Evolutionary conservation across 352 stramenopile genomes (phyloP).

Genomic region (Globisporangium paroecandrum): DNA sequence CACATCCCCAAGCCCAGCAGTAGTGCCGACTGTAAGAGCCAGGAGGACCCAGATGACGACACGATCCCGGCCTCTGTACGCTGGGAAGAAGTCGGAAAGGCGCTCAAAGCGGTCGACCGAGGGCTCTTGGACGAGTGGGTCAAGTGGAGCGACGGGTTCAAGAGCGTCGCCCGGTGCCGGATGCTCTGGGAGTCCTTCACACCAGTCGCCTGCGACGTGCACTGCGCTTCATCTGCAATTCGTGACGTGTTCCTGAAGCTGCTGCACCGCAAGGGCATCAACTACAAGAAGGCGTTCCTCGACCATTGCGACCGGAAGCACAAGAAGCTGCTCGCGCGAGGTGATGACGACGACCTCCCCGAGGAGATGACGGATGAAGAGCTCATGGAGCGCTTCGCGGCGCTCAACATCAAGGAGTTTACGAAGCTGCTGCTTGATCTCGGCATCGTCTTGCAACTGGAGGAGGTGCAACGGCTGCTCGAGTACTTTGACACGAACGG

Average conservation of each 20-base stretch:
- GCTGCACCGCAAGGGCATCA: constrained; percentile 80
- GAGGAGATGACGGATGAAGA: constrained; percentile 66
- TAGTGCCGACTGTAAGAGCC: not conserved
- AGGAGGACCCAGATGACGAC: constrained; percentile 24
- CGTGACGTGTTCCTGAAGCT: constrained; percentile 91
- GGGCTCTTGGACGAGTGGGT: constrained; percentile 81
- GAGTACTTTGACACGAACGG: constrained; percentile 86
- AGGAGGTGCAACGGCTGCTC: constrained; percentile 77
- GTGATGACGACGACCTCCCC: constrained; percentile 46
- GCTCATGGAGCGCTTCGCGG: constrained; percentile 53
- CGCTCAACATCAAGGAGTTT: constrained; percentile 54
- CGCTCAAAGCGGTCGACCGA: constrained; percentile 86
- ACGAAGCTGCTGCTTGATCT: constrained; percentile 50
- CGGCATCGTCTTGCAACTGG: constrained; percentile 76
- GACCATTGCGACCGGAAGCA: constrained; percentile 60
- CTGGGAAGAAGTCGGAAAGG: constrained; percentile 82
- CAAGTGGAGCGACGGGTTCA: constrained; percentile 75
- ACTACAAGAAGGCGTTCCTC: constrained; percentile 82
- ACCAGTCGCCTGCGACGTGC: constrained; percentile 84
- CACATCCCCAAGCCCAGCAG: constrained; percentile 58
- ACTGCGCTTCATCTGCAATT: constrained; percentile 82
- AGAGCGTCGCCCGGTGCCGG: constrained; percentile 43
- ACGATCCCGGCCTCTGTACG: constrained; percentile 32
- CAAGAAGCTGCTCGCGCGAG: constrained; percentile 48
- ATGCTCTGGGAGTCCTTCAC: constrained; percentile 86